Base-by-base conservation (phyloP, 805 yeast species). In the Saccharomycopsis selenospora region DNA sequence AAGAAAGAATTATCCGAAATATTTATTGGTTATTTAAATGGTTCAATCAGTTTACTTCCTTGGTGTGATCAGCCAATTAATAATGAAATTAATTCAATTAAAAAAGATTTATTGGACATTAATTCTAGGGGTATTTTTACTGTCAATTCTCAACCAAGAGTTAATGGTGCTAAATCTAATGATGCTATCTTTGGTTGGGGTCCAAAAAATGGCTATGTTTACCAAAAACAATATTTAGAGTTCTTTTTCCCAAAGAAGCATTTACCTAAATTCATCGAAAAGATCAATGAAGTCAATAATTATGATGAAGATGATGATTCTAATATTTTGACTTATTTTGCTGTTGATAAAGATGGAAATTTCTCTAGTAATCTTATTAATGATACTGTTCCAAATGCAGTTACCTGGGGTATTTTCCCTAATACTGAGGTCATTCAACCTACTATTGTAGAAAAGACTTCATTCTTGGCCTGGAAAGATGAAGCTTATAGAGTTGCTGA, bases 391-490 rank as follows among this genome's bases (percentile, higher is more conserved):
- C 89, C 95, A 55, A 90, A 87, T 61, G 96, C 98, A 6, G 97
- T 91, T 49, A 91, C 98, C 17, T 91, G 98, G 98, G 98, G 98
- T 55, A 88, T 90, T 48, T 89, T 87, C 79, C 97, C 98, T 24
- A 96, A 96, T 33, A 84, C 83, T 61, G 97, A 91, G 67, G 85
- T 91, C 47, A 73, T 87, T 55, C 98, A 91, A 68, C 97, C 98
- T 46, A 91, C 98, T 0, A 88, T 91, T 62, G 97, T 91, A 18
- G 98, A 91, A 64, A 83, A 81, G 60, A 79, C 82, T 33, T 87
- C 96, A 2, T 91, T 91, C 66, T 69, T 90, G 58, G 98, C 98
- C 11, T 91, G 98, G 98, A 90, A 88, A 64, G 96, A 91, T 63
- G 98, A 91, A 66, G 91, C 91, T 36, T 91, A 75, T 72, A 73